A percentile compares a stretch with the other conserved stretches of the same genome.
Evolutionary conservation across 176 grass and related monocot genomes (phyloP).

Genomic region (Avena eriantha): DNA sequence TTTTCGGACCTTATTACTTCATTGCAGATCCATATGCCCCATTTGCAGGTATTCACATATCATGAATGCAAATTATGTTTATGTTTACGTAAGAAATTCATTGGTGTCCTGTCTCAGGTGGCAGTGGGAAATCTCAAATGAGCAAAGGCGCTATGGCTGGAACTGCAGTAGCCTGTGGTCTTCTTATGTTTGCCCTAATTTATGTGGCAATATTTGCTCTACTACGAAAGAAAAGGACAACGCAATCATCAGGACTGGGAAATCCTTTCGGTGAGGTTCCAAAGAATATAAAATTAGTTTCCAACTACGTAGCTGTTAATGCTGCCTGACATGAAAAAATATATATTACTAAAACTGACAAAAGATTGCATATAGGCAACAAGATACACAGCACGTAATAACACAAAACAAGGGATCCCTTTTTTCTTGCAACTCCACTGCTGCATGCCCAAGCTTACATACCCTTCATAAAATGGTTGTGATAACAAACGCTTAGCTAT

Average conservation of each 20-base stretch:
- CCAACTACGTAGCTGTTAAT: constrained; percentile 21
- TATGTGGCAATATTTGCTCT: constrained; percentile 58
- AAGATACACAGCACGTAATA: neutral
- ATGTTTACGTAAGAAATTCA: constrained; percentile 26
- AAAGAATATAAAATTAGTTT: constrained; percentile 34
- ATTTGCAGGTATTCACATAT: constrained; percentile 49
- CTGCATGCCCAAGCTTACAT: neutral
- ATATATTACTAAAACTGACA: constrained; percentile 31
- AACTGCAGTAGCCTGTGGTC: constrained; percentile 62
- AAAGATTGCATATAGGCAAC: neutral
- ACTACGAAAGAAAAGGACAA: constrained; percentile 59
- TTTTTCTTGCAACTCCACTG: constrained; percentile 3
- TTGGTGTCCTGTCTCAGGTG: constrained; percentile 47
- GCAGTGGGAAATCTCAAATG: constrained; percentile 47
- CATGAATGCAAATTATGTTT: constrained; percentile 7
- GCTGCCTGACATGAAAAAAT: neutral
- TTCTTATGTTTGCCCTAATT: constrained; percentile 65
- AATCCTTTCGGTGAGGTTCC: constrained; percentile 71
- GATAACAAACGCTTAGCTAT: constrained; percentile 28
- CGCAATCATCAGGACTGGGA: constrained; percentile 49
- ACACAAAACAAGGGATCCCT: neutral
- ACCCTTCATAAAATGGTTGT: constrained; percentile 7
- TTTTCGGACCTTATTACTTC: constrained; percentile 86
- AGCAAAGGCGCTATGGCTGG: constrained; percentile 62
- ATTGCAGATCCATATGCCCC: constrained; percentile 43